phyloP scores from a whole-genome alignment of 805 yeast species.

The Myxozyma neglecta region DNA sequence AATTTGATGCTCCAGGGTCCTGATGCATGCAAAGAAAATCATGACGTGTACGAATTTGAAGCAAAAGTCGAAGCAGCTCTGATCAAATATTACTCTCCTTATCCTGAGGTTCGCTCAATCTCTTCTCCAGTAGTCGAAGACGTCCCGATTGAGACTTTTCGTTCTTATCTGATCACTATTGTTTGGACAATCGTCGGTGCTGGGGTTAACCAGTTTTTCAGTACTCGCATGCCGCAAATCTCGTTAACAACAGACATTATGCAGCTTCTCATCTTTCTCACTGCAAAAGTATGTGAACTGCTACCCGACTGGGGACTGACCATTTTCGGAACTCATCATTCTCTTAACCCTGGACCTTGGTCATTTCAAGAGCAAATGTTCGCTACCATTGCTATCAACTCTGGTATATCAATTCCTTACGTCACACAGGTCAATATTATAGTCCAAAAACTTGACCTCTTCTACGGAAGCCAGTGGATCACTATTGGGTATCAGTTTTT shows the following conservation, averaged over 20 bases:
- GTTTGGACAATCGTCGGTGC: constrained; percentile 35
- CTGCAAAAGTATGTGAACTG: constrained; percentile 51
- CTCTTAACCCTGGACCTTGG: constrained; percentile 62
- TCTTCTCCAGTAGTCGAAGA: constrained; percentile 49
- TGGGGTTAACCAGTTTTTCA: constrained; percentile 46
- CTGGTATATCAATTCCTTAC: constrained; percentile 14
- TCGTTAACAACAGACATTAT: constrained; percentile 53
- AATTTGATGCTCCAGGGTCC: constrained; percentile 14
- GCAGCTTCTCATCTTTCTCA: constrained; percentile 60
- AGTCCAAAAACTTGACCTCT: constrained; percentile 37
- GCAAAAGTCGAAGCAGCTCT: constrained; percentile 17
- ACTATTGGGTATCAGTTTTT: constrained; percentile 53
- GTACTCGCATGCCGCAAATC: constrained; percentile 57
- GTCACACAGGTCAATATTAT: constrained; percentile 39
- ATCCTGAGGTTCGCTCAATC: constrained; percentile 68
- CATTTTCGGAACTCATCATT: constrained; percentile 38
- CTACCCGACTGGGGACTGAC: constrained; percentile 51
- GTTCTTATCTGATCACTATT: constrained; percentile 52
- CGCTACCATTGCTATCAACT: constrained; percentile 44
- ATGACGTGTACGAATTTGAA: constrained; percentile 16
- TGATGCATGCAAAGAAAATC: constrained; percentile 8
- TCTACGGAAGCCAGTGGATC: constrained; percentile 26
- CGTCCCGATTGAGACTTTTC: constrained; percentile 52
- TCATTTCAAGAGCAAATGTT: constrained; percentile 68
- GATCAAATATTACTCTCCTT: constrained; percentile 43